Base-by-base conservation (phyloP, 768 basidiomycete species). In the Suillus subaureus region DNA sequence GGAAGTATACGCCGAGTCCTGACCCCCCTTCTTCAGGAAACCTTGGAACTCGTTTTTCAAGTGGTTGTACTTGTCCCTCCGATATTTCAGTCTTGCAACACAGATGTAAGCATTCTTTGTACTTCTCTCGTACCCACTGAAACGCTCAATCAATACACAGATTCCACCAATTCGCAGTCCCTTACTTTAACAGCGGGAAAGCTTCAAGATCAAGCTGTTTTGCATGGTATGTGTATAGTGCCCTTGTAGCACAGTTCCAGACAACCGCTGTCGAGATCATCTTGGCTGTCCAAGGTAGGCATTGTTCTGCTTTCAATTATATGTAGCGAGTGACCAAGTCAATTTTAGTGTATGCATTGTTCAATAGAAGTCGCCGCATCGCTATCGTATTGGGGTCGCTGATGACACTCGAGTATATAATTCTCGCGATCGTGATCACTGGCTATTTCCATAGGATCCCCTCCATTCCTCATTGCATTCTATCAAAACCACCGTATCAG, bases 321-420 rank as follows among this genome's bases (percentile, higher is more conserved):
- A 23, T 55, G 15, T 28, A 60, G n/a, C 13, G 3, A 26, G 31
- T n/a, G 15, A 37, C 15, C 51, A 21, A 54, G 35, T 15, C 58
- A 26, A 35, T 33, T 39, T 33, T 21, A 72, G 72, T 74, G 6
- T 72, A 64, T 61, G 70, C 68, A 0, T 54, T 74, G 4, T 85
- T 80, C 65, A 78, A 82, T 64, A 78, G 75, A 18, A 77, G 76
- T 62, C 67, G 60, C 18, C 61, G 35, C 40, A 67, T 83, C 45
- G 73, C 71, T 16, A 40, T 68, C 13, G 26, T 57, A 39, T n/a
- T 57, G 37, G 56, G 56, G 35, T 57, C n/a, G 37, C 23, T 16
- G 37, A 57, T 57, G 56, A 16, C 23, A 23, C 23, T 57, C 56
- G 56, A 57, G 56, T 57, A 26, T 57, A 16, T 57, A 57, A n/a